Evolutionary conservation across 169 alveolate genomes (phyloP).

Genomic region (Theileria parva): DNA sequence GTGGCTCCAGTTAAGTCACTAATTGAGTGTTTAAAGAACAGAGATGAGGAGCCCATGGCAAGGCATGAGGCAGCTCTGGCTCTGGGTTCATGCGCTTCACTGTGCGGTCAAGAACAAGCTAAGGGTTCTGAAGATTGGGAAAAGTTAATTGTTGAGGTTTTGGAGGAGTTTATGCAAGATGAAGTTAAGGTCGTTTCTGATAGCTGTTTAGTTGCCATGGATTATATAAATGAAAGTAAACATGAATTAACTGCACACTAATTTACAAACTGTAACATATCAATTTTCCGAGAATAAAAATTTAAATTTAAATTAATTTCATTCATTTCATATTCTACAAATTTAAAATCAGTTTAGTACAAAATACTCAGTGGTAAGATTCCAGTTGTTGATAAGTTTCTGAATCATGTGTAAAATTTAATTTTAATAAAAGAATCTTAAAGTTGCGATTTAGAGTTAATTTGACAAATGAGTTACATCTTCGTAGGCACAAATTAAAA

Average conservation of each 20-base stretch:
- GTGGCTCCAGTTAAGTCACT: slow-evolving; percentile 69
- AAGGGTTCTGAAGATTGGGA: slow-evolving; percentile 17
- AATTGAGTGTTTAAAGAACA: slow-evolving; percentile 73
- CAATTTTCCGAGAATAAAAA: not conserved
- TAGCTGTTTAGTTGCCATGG: slow-evolving; percentile 68
- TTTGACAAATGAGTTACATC: not conserved
- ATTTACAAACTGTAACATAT: not conserved
- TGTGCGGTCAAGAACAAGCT: not conserved
- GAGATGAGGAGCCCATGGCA: slow-evolving; percentile 84
- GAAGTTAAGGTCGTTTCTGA: slow-evolving; percentile 59
- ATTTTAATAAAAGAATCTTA: not conserved
- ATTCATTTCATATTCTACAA: not conserved
- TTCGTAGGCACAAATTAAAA: not conserved
- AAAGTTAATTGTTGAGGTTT: slow-evolving; percentile 21
- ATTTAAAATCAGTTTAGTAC: not conserved
- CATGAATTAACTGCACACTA: not conserved
- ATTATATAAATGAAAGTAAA: slow-evolving; percentile 32
- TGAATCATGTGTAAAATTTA: not conserved
- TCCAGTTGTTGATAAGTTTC: not conserved
- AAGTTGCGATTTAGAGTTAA: not conserved
- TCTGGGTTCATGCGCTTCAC: slow-evolving; percentile 81
- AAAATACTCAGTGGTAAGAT: not conserved
- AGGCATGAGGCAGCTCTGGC: slow-evolving; percentile 93
- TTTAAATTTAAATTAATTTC: not conserved
- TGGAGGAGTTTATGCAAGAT: slow-evolving; percentile 21